A percentile compares a stretch with the other conserved stretches of the same genome.
Conservation (phyloP, 1,139 yeast genomes). For the Blastobotrys malaysiensis region DNA sequence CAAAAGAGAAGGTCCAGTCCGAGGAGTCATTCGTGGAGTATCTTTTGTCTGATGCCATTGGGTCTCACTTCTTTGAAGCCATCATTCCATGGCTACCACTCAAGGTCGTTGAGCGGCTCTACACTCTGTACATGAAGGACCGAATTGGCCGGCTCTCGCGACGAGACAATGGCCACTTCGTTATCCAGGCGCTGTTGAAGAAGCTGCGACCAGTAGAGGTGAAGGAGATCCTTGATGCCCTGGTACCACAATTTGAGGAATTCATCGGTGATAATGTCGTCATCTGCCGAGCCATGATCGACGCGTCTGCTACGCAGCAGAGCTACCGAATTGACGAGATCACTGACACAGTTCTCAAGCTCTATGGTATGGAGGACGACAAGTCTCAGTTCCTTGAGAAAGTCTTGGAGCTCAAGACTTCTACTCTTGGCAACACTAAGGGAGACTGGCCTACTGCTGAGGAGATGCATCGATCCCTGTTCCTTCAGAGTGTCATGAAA, state of each 20-base stretch:
- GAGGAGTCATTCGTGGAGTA: slow-evolving; percentile 84
- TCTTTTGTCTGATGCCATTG: slow-evolving; percentile 78
- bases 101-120: slow-evolving; percentile 65
- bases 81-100: slow-evolving; percentile 57
- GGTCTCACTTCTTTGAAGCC: slow-evolving; percentile 82
- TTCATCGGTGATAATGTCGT: slow-evolving; percentile 45
- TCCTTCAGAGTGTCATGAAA: slow-evolving; percentile 55
- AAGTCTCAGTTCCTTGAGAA: slow-evolving; percentile 55
- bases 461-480: slow-evolving; percentile 74
- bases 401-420: slow-evolving; percentile 54
- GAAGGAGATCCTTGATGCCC: slow-evolving; percentile 58
- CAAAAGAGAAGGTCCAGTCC: slow-evolving; percentile 48
- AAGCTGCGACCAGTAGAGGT: slow-evolving; percentile 57
- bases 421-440: slow-evolving; percentile 74
- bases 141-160: slow-evolving; percentile 66
- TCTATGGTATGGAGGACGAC: slow-evolving; percentile 37
- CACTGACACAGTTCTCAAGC: slow-evolving; percentile 51
- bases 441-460: slow-evolving; percentile 93
- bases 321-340: slow-evolving; percentile 64
- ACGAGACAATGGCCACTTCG: slow-evolving; percentile 78
- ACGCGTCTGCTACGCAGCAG: slow-evolving; percentile 53
- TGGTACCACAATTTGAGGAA: slow-evolving; percentile 66
- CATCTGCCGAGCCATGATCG: slow-evolving; percentile 61
- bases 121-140: slow-evolving; percentile 65
- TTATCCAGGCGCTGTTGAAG: slow-evolving; percentile 61